Base-by-base conservation (phyloP, 441 rosid genomes). In the Theobroma grandiflorum region DNA sequence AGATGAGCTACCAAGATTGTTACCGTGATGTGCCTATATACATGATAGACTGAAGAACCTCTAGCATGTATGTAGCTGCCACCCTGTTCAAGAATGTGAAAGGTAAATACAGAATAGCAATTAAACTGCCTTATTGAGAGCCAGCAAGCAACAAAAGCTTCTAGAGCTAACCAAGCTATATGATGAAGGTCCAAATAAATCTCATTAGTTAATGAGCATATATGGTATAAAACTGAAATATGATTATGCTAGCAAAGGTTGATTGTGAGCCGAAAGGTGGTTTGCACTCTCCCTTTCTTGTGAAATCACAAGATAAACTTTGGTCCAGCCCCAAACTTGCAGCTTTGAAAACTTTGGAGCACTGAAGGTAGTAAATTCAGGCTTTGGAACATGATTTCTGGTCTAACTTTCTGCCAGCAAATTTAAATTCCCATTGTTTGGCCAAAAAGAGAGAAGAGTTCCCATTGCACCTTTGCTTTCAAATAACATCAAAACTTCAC, bases 61-160 rank as follows among this genome's bases (percentile, higher is more conserved):
- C 97, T 90, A 3, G 98, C 88, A 76, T 95, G 98, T 37, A 93
- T 84, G 79, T 94, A 91, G 88, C 90, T 93, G 70, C 98, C 99
- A 80, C 97, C 97, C 98, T 94, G 82, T 43, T 58, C 68, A 62
- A 79, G n/a, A 79, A 68, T 8, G 52, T 20, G 76, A 75, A 45
- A 74, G 63, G 74, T 53, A 78, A 83, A 80, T 75, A 76, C 35
- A 75, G 52, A 50, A 70, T 22, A 61, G 33, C 52, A 76, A n/a
- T 38, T 35, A 61, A 74, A 75, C 50, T 42, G 42, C 18, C 26
- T 58, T 35, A 11, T 10, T 68, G 35, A 22, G 10, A 59, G 47
- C 47, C 66, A 8, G 38, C 38, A 43, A 52, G 40, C 43, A 38
- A 40, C 35, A 45, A 61, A 74, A 12, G 78, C 22, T 38, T 49